Evolutionary conservation across 2,329 filamentous ascomycete genomes (phyloP), one percentile per base, ranked within the genome.

Genomic region (Ophiostoma pallidulum): DNA sequence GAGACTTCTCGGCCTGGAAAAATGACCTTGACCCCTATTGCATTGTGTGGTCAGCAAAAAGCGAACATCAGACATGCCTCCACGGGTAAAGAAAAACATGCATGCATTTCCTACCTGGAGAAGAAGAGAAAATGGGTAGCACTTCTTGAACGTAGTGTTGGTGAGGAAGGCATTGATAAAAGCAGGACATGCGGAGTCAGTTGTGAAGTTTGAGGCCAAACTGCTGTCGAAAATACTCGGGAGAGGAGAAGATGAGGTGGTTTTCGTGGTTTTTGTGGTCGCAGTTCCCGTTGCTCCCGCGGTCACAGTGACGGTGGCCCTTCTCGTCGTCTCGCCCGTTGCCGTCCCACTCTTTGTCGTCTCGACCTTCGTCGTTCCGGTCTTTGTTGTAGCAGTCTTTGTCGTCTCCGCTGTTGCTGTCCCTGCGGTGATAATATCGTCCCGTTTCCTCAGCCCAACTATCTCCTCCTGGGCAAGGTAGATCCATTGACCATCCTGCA

Each of bases 91-190:
- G 29, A 24, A 38, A 24, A 19, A 40, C n/a, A n/a, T n/a, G n/a
- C n/a, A n/a, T n/a, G n/a, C n/a, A n/a, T n/a, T n/a, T 10, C 10
- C 6, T 28, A 86, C 85, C 70, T 86, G 79, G 9, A 97, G 71
- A 54, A 97, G 76, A 57, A 95, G 72, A 1, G 90, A 95, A 49
- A 96, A 72, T 0, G 91, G 87, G 55, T 90, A 79, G 67, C 91
- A 97, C 44, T 74, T 63, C 56, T 78, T 75, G 57, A 92, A 88
- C 4, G 77, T 80, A 6, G 73, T 60, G 59, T 86, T 77, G 40
- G 66, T 67, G 43, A 92, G 72, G 57, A 94, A 79, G 3, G 63
- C 63, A 44, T 76, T 70, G 62, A 94, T 82, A 65, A 91, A 90
- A 5, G 61, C 61, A 3, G 80, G 77, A 59, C 85, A 90, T 5